Evolutionary conservation across 2,329 filamentous ascomycete genomes (phyloP), one percentile per base, ranked within the genome.

Genomic region (Chaetomium sp.): DNA sequence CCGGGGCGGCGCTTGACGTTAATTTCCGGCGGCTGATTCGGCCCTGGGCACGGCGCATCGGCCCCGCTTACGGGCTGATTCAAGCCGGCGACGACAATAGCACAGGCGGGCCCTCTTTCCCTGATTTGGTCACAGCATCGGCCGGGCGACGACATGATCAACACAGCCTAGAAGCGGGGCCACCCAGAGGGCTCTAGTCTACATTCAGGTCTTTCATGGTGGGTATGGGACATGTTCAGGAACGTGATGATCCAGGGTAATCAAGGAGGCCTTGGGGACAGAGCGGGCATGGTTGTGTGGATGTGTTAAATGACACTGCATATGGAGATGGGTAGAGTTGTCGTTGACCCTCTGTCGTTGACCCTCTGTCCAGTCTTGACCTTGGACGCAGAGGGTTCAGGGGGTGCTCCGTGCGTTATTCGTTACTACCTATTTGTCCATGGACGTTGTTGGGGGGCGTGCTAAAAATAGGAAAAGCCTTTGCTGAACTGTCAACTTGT

Each of bases 11-110:
- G 57, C 10, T 2, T 53, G 51, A 13, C 25, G 57, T 64, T 61
- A 27, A 53, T 60, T 61, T 60, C 61, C 50, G 31, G 57, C 13
- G 31, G 23, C 53, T 56, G 50, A 31, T 55, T 29, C 56, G 56
- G 56, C 12, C 3, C 38, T n/a, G 23, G 42, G 49, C 50, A 12
- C 4, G 27, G 25, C 25, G n/a, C 4, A 13, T 6, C 27, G 47
- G 57, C 21, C 19, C 57, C 21, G 47, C 13, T 27, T 53, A 12
- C 16, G 21, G 13, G 21, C 13, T 42, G 13, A 60, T 45, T 27
- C 23, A 2, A n/a, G 45, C 13, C 21, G 54, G 33, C 21, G 31
- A 27, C 29, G n/a, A 13, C 57, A 23, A n/a, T 8, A 35, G 23
- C 47, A 51, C 21, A 9, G 16, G 1, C 31, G 29, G 47, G 21